phyloP scores from a whole-genome alignment of 1,284 basidiomycete species.

The Schizophyllum amplum region DNA sequence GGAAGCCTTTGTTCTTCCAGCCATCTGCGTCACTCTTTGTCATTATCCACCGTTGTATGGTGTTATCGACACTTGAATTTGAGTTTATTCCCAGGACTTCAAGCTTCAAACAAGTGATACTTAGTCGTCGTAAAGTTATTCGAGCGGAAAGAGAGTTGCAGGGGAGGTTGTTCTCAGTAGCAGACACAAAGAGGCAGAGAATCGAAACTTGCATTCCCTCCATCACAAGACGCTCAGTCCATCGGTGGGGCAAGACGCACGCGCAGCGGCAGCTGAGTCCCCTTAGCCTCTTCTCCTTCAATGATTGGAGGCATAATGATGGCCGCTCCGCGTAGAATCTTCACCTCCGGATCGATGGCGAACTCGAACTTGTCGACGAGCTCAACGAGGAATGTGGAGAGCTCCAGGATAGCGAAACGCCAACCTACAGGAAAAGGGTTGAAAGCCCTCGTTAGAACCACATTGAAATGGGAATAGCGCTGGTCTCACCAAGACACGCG shows the following conservation, averaged over 20 bases:
- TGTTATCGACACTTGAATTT: too few species aligned
- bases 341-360: slow-evolving; percentile 28
- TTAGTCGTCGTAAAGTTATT: too few species aligned
- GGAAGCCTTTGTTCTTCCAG: too few species aligned
- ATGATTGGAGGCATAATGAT: slow-evolving; percentile 38
- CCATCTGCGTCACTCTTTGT: too few species aligned
- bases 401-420: slow-evolving; percentile 31
- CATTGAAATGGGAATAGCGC: slow-evolving; percentile 30
- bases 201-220: too few species aligned
- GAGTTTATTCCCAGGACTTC: too few species aligned
- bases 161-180: too few species aligned
- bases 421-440: slow-evolving; percentile 20
- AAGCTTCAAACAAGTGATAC: too few species aligned
- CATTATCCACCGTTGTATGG: too few species aligned
- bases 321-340: slow-evolving; percentile 31
- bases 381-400: slow-evolving; percentile 43
- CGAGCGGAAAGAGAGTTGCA: too few species aligned
- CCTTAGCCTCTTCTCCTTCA: slow-evolving; percentile 34
- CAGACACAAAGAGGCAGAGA: too few species aligned
- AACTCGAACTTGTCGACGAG: slow-evolving; percentile 42
- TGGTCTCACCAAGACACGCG: slow-evolving; percentile 40
- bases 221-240: not conserved
- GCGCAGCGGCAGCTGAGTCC: slow-evolving; percentile 38
- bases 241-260: not conserved
- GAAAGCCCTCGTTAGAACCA: slow-evolving; percentile 15